Evolutionary conservation across 2,329 filamentous ascomycete species (phyloP).

Genomic region (Neofusicoccum ribis): DNA sequence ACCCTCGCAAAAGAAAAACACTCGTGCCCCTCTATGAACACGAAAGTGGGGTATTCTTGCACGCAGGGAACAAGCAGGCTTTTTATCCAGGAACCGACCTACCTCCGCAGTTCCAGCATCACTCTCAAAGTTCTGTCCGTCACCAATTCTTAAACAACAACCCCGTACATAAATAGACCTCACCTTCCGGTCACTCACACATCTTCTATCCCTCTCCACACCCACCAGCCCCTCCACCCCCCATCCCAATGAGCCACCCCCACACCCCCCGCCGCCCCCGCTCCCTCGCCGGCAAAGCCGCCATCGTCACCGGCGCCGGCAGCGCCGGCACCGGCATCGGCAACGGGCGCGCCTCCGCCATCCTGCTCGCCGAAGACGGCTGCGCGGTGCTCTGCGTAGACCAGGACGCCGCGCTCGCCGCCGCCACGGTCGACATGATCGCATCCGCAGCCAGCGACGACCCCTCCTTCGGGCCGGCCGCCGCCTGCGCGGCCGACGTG

Average conservation of each 20-base stretch:
- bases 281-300: constrained; percentile 37
- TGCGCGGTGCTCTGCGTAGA: too few relatives aligned
- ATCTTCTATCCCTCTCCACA: constrained; percentile 58
- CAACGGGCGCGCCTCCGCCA: too few relatives aligned
- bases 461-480: constrained; percentile 35
- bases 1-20: neutral
- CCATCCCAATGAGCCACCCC: too few relatives aligned
- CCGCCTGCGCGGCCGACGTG: constrained; percentile 42
- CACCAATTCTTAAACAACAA: too few relatives aligned
- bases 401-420: constrained; percentile 33
- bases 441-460: constrained; percentile 49
- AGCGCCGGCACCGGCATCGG: too few relatives aligned
- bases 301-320: too few relatives aligned
- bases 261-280: constrained; percentile 47
- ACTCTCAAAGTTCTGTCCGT: too few relatives aligned
- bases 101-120: neutral
- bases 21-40: neutral
- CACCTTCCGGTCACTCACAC: neutral
- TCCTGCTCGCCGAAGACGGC: too few relatives aligned
- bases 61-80: neutral
- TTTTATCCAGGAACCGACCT: neutral
- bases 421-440: constrained; percentile 57
- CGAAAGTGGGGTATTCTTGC: neutral
- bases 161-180: too few relatives aligned
- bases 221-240: constrained; percentile 42